phyloP scores from a whole-genome alignment of 169 alveolate species.

The Eimeria nieschulzi region DNA sequence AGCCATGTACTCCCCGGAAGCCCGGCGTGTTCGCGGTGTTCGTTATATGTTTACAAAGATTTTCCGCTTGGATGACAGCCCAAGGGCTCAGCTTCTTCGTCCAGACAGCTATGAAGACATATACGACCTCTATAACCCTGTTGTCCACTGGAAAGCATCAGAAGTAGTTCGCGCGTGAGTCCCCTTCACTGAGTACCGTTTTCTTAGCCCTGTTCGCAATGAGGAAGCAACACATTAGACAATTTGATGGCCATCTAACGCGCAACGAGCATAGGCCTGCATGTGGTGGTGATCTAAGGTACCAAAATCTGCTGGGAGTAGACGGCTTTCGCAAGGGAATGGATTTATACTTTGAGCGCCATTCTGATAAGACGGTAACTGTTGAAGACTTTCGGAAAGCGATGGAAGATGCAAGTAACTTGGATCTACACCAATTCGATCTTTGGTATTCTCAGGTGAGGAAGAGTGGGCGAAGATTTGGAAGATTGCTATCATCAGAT shows the following conservation, averaged over 20 bases:
- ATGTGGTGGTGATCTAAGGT: slow-evolving; percentile 55
- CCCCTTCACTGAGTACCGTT: too few relatives aligned
- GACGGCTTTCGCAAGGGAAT: slow-evolving; percentile 92
- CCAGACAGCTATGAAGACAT: slow-evolving; percentile 91
- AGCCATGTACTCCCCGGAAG: slow-evolving; percentile 81
- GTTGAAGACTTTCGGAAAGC: slow-evolving; percentile 93
- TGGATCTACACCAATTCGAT: slow-evolving; percentile 87
- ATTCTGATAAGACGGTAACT: slow-evolving; percentile 91
- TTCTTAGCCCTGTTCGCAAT: not conserved
- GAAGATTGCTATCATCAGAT: not conserved
- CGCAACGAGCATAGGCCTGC: not conserved
- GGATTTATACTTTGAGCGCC: slow-evolving; percentile 88
- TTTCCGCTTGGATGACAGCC: slow-evolving; percentile 91
- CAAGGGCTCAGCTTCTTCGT: slow-evolving; percentile 93
- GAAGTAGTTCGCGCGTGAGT: slow-evolving; percentile 85
- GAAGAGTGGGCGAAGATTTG: not conserved
- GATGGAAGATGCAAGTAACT: slow-evolving; percentile 88
- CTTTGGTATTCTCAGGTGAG: slow-evolving; percentile 91
- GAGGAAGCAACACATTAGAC: too few relatives aligned
- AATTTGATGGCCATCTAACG: too few relatives aligned
- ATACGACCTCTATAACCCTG: slow-evolving; percentile 91
- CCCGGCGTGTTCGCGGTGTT: slow-evolving; percentile 87
- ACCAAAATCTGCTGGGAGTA: slow-evolving; percentile 89
- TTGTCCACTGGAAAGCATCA: slow-evolving; percentile 94
- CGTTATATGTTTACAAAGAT: slow-evolving; percentile 84